Conservation (phyloP, 2,329 filamentous ascomycete species). For the Dactylellina sp. region DNA sequence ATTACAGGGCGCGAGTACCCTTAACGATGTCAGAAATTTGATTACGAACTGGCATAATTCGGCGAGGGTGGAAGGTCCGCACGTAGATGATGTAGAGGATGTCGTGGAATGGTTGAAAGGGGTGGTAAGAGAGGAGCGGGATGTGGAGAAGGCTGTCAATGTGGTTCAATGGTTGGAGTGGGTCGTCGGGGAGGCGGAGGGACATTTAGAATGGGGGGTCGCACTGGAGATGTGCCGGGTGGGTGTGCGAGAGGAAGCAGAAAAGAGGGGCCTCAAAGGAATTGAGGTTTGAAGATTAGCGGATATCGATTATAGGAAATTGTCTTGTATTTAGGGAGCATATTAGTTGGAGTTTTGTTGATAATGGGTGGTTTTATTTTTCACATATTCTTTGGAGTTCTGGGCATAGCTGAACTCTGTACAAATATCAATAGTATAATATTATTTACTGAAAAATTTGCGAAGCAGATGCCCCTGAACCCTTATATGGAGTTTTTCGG, state of each 20-base stretch:
- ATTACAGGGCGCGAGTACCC: constrained; percentile 61
- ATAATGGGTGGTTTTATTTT: not conserved
- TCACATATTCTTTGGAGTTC: not conserved
- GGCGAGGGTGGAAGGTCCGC: constrained; percentile 80
- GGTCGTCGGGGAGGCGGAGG: constrained; percentile 49
- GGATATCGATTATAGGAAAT: not conserved
- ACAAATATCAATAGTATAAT: not conserved
- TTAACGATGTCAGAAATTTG: constrained; percentile 76
- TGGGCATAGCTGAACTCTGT: not conserved
- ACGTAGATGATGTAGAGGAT: constrained; percentile 79
- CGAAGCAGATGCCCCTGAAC: no score
- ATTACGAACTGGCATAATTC: constrained; percentile 80
- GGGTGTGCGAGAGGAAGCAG: constrained; percentile 47
- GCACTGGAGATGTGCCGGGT: constrained; percentile 53
- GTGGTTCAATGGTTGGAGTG: constrained; percentile 73
- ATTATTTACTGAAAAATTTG: not conserved
- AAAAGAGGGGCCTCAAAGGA: constrained; percentile 49
- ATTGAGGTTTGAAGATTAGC: constrained; percentile 30
- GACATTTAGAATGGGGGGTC: constrained; percentile 50
- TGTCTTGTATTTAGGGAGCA: not conserved
- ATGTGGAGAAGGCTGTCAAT: constrained; percentile 79
- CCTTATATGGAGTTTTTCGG: no score
- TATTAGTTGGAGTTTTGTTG: constrained; percentile 9
- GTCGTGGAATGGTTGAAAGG: constrained; percentile 77
- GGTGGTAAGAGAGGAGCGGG: constrained; percentile 80